Evolutionary conservation across 202 grass and related monocot genomes (phyloP).

Genomic region (Eragrostis tef): DNA sequence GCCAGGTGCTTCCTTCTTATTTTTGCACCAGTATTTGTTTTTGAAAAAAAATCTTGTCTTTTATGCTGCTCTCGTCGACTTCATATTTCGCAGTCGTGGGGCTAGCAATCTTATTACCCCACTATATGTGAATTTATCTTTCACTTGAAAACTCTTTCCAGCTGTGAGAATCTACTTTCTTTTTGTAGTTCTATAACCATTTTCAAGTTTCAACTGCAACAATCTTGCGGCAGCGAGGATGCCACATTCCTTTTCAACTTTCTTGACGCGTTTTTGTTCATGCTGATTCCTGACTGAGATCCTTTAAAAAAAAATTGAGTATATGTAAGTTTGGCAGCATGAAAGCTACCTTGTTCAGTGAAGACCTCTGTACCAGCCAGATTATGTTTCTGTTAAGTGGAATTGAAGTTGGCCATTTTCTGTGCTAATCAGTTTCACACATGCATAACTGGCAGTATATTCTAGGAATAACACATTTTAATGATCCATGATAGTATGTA

Average conservation of each 20-base stretch:
- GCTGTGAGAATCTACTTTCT: neutral
- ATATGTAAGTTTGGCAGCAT: slow-evolving; percentile 10
- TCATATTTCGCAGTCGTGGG: too few relatives aligned
- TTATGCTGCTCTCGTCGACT: neutral
- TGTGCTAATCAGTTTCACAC: neutral
- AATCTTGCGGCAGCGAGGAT: neutral
- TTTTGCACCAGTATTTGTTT: neutral
- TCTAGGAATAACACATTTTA: slow-evolving; percentile 7
- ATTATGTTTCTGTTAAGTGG: too few relatives aligned
- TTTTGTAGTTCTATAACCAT: neutral
- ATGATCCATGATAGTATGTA: slow-evolving; percentile 17
- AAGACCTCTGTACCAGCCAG: neutral
- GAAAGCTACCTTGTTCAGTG: slow-evolving; percentile 31
- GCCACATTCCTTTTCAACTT: neutral
- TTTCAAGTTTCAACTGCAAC: neutral
- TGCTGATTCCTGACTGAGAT: neutral
- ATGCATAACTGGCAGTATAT: slow-evolving; percentile 36
- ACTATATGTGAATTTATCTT: neutral
- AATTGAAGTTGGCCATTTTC: slow-evolving; percentile 3
- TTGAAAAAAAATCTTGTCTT: neutral
- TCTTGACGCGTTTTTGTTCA: slow-evolving; percentile 42
- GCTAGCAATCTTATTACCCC: neutral
- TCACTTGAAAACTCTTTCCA: neutral
- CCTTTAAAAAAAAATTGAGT: neutral
- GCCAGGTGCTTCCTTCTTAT: too few relatives aligned